Conservation (phyloP, 306 rosid species). For the Trifolium fragiferum region DNA sequence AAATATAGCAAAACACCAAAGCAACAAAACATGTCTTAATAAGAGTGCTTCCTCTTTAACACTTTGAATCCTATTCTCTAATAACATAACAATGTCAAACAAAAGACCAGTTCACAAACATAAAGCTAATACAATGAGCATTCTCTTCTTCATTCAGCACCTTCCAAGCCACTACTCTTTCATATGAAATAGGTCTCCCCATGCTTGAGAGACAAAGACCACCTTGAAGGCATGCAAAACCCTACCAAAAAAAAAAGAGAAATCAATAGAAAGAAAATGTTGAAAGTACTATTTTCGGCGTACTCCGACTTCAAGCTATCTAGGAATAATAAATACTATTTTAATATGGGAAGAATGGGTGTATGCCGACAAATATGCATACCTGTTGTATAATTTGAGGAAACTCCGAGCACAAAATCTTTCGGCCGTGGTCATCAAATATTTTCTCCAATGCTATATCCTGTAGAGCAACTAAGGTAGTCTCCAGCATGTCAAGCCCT, state of each 20-base stretch:
- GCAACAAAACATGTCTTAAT: constrained; percentile 37
- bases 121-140: constrained; percentile 93
- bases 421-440: constrained; percentile 91
- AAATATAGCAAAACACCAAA: constrained; percentile 33
- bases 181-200: constrained; percentile 96
- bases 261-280: constrained; percentile 20
- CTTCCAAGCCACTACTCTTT: constrained; percentile 98
- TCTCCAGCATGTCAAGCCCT: constrained; percentile 98
- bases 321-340: background rate
- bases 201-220: constrained; percentile 99
- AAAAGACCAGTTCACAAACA: constrained; percentile 96
- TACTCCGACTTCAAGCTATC: background rate
- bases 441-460: constrained; percentile 88
- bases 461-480: constrained; percentile 93
- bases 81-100: constrained; percentile 56
- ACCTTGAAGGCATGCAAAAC: constrained; percentile 93
- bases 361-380: background rate
- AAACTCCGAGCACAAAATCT: constrained; percentile 84
- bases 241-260: constrained; percentile 55
- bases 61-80: constrained; percentile 15
- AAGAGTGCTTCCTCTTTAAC: constrained; percentile 20
- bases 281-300: constrained; percentile 41
- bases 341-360: background rate
- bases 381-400: constrained; percentile 99
- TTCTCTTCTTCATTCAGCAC: constrained; percentile 97